phyloP scores from a whole-genome alignment of 805 yeast species.

The Ogataea neopini region DNA sequence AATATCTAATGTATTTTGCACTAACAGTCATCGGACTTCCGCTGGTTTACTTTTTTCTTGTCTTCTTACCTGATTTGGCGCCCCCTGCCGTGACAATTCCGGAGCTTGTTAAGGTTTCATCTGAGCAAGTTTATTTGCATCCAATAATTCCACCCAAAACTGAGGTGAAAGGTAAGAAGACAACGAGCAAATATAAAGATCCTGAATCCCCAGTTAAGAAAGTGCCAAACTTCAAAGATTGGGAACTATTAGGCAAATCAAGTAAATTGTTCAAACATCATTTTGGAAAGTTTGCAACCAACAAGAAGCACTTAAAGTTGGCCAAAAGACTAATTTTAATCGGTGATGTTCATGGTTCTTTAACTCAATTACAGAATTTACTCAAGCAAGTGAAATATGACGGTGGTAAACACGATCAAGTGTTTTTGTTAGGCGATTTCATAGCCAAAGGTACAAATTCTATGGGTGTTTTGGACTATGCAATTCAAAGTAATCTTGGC shows the following conservation, averaged over 20 bases:
- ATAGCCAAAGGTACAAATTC: slow-evolving; percentile 83
- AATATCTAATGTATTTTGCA: slow-evolving; percentile 12
- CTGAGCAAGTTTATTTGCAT: slow-evolving; percentile 29
- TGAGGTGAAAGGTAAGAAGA: slow-evolving; percentile 13
- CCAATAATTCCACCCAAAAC: slow-evolving; percentile 28
- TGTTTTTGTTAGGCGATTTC: slow-evolving; percentile 82
- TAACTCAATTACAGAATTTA: slow-evolving; percentile 52
- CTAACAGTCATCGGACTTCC: slow-evolving; percentile 23
- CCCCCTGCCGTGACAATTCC: slow-evolving; percentile 35
- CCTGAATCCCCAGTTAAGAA: slow-evolving; percentile 30
- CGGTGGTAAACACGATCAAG: slow-evolving; percentile 47
- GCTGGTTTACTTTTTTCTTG: slow-evolving; percentile 28
- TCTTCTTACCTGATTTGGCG: slow-evolving; percentile 34
- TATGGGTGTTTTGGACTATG: slow-evolving; percentile 62
- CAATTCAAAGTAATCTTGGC: slow-evolving; percentile 56
- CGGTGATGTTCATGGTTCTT: slow-evolving; percentile 90
- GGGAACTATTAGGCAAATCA: slow-evolving; percentile 20
- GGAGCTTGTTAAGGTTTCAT: slow-evolving; percentile 24
- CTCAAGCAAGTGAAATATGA: slow-evolving; percentile 51
- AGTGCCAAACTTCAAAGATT: slow-evolving; percentile 27
- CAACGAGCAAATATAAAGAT: slow-evolving; percentile 9
- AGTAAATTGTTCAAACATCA: slow-evolving; percentile 25
- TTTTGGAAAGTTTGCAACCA: slow-evolving; percentile 16
- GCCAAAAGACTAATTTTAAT: slow-evolving; percentile 60
- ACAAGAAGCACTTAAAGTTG: slow-evolving; percentile 7